phyloP scores from a whole-genome alignment of 2,329 filamentous ascomycete genomes.

The Dothistroma pini region DNA sequence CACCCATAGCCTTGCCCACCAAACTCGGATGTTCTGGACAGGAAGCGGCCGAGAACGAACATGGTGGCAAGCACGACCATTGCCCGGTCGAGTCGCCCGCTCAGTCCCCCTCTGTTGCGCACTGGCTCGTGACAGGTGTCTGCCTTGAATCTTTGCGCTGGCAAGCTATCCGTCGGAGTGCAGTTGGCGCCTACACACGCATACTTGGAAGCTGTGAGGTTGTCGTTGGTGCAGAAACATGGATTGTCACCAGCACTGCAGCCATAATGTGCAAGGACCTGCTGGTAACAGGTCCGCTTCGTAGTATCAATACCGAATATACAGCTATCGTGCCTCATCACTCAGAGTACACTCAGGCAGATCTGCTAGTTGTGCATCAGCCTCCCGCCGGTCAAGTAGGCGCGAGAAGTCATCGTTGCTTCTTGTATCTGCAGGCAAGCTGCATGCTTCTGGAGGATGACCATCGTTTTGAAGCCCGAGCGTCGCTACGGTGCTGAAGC shows the following conservation, averaged over 20 bases:
- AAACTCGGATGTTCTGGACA: constrained; percentile 4
- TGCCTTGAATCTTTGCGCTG: not conserved
- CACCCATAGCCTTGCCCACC: constrained; percentile 7
- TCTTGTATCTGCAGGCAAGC: not conserved
- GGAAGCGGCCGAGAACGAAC: constrained; percentile 5
- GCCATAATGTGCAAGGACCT: not conserved
- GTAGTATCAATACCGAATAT: not conserved
- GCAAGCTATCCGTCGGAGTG: not conserved
- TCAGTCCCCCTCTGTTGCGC: constrained; percentile 5
- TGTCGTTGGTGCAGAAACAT: not conserved
- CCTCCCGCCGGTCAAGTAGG: not conserved
- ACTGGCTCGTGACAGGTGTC: constrained; percentile 10
- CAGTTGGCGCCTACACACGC: not conserved
- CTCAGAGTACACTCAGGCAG: not conserved
- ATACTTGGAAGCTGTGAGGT: not conserved
- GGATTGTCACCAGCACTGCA: not conserved
- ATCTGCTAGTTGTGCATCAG: not conserved
- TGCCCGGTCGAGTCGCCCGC: constrained; percentile 8
- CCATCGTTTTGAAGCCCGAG: too few species aligned
- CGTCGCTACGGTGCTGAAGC: too few species aligned
- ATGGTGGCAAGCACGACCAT: constrained; percentile 6
- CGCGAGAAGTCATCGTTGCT: not conserved
- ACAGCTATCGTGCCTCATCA: not conserved
- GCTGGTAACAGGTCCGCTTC: not conserved
- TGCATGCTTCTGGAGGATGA: not conserved